Evolutionary conservation across 768 basidiomycete species (phyloP), one percentile per base, ranked within the genome.

Genomic region (Tricholomella constricta): DNA sequence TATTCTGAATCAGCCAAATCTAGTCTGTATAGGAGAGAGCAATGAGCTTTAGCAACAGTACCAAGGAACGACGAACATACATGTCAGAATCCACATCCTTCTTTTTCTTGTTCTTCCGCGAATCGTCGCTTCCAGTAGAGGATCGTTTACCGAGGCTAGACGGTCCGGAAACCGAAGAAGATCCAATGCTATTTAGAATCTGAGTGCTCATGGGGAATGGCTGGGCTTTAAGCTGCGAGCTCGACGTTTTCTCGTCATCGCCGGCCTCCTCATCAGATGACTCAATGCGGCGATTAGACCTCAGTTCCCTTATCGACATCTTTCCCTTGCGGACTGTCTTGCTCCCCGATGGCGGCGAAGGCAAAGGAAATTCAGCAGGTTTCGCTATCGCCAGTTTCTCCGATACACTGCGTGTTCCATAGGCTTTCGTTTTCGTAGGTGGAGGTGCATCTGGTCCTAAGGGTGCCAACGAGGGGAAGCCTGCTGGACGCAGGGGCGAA

Each of bases 201-300:
- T 78, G 74, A 2, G 75, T 71, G 45, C 67, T 75, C 81, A 86
- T 77, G 5, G 80, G 79, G 45, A 81, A 81, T 1, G 79, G 78
- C 41, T 63, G 65, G 26, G 55, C 59, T 51, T 46, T 54, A 22
- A 31, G 50, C 10, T 6, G 19, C 15, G 48, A 38, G 29, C 22
- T 35, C 32, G 19, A 34, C 15, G 43, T 17, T 15, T 35, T 50
- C 26, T 40, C 51, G 32, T 32, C 31, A 11, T 49, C 40, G 12
- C 17, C 25, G 15, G 45, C 51, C 14, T 38, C 48, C 35, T 38
- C 51, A 26, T 48, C 51, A 12, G 47, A 52, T 20, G 25, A 56
- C 5, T 45, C n/a, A 14, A 59, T 31, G 25, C 17, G 35, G 5
- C 20, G 50, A n/a, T 2, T 23, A 11, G 51, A 46, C 8, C 3